These are phyloP conservation scores for Vicia sativa DNA, from an alignment of 306 rosid species.

Conservation along the genomic window DNA sequence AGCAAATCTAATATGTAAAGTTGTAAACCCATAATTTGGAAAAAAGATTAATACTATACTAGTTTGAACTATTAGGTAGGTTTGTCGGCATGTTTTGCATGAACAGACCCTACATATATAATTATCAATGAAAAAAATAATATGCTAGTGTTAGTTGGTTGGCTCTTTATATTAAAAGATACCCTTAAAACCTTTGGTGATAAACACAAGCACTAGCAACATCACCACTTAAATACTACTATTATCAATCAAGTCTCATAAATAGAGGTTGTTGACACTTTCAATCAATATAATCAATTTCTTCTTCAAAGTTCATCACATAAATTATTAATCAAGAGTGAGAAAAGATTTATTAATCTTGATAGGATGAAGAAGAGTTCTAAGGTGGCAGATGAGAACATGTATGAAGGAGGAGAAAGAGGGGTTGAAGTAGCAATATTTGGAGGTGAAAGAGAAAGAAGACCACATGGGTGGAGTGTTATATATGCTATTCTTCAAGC, in stretches of 20 bases:
- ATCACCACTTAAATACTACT: conserved; percentile 48
- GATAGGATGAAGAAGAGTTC: conserved; percentile 64
- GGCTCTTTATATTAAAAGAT: conserved; percentile 53
- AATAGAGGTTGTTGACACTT: conserved; percentile 29
- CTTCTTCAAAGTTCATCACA: conserved; percentile 5
- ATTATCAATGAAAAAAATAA: conserved; percentile 4
- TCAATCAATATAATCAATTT: conserved; percentile 25
- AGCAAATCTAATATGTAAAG: background rate
- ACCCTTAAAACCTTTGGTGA: conserved; percentile 62
- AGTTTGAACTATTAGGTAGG: conserved; percentile 32
- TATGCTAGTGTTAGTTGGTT: conserved; percentile 43
- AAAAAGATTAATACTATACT: background rate
- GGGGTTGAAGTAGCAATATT: conserved; percentile 47
- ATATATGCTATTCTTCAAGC: conserved; percentile 57
- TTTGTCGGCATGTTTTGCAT: conserved; percentile 56
- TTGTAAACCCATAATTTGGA: background rate
- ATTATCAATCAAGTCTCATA: conserved; percentile 50
- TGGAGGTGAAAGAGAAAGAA: conserved; percentile 30
- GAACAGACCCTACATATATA: conserved; percentile 44
- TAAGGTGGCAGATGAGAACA: conserved; percentile 83
- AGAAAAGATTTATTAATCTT: conserved; percentile 42
- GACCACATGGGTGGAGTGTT: conserved; percentile 51
- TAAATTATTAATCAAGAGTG: background rate
- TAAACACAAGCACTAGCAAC: conserved; percentile 69
- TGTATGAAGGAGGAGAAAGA: conserved; percentile 54